Evolutionary conservation across 108 stramenopile genomes (phyloP).

Genomic region (Parietichytrium sp.): DNA sequence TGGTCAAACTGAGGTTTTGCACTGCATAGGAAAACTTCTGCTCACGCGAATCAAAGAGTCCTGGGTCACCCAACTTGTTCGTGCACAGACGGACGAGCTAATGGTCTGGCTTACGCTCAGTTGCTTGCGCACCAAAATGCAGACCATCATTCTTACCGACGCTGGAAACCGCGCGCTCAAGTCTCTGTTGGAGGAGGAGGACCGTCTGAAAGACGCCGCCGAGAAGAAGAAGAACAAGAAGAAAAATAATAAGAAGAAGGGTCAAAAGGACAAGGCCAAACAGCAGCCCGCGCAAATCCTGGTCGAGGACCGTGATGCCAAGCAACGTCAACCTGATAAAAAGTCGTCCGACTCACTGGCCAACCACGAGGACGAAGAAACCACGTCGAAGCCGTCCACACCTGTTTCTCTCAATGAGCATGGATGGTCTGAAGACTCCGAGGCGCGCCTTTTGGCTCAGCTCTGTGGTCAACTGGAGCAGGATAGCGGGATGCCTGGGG

Average conservation of each 20-base stretch:
- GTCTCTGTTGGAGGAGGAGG: not conserved
- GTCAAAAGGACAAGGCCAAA: not conserved
- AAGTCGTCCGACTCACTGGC: no score
- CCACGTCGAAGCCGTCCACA: no score
- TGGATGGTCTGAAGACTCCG: not conserved
- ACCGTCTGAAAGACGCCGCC: not conserved
- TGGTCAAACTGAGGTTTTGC: conserved; percentile 15
- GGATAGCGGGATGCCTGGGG: no score
- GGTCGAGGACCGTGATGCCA: not conserved
- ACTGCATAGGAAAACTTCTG: conserved; percentile 5
- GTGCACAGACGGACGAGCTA: not conserved
- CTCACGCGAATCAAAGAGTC: conserved; percentile 3
- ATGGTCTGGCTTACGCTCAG: not conserved
- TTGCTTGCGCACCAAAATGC: conserved; percentile 31
- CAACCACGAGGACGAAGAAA: no score
- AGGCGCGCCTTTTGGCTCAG: conserved; percentile 22
- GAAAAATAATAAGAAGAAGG: not conserved
- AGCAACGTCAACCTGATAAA: no score
- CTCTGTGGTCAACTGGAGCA: no score
- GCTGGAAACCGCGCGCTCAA: not conserved
- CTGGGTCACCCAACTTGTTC: not conserved
- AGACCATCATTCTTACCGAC: not conserved
- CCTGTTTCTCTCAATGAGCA: no score
- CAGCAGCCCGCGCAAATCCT: not conserved
- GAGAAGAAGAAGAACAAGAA: conserved; percentile 21